Evolutionary conservation across 1,139 yeast species (phyloP), one percentile per base, ranked within the genome.

Genomic region (Taphrina pruni): DNA sequence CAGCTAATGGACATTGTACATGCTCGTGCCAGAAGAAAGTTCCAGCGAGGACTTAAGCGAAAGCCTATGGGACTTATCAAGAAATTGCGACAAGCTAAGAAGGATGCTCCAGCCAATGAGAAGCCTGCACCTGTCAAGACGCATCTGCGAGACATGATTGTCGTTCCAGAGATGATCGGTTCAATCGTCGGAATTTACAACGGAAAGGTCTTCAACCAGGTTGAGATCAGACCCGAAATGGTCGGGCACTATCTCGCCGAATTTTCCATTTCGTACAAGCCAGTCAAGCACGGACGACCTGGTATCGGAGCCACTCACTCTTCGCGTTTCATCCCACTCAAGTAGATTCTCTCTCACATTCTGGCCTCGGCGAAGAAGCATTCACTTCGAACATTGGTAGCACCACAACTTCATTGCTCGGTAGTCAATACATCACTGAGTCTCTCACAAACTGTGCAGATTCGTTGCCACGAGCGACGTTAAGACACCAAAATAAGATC

Each of bases 221-320:
- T 94, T 83, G 99, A 95, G 85, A 86, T 95, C 85, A 92, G 87
- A 84, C 97, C 99, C 80, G 99, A 95, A 87, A 94, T 95, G 99
- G 93, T 93, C 82, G 99, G 99, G 82, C 97, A 93, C 89, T 95
- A 95, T 95, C 90, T 95, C 81, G 99, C 97, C 86, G 99, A 95
- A 87, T 94, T 95, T 90, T 94, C 99, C 81, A 94, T 95, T 85
- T 86, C 99, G 80, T 95, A 95, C 88, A 90, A 97, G 84, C 99
- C 99, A 82, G 98, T 94, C 83, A 90, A 96, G 88, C 98, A 93
- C 88, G 98, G 98, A 87, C 92, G 97, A 88, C 96, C 97, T 81
- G 97, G 97, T 88, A 80, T 82, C 75, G 85, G 86, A 80, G 84
- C 84, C 73, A 89, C 90, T 83, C 88, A 90, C 84, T 88, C 95